phyloP scores from a whole-genome alignment of 1,284 basidiomycete genomes.

The Ustilago cynodontis region DNA sequence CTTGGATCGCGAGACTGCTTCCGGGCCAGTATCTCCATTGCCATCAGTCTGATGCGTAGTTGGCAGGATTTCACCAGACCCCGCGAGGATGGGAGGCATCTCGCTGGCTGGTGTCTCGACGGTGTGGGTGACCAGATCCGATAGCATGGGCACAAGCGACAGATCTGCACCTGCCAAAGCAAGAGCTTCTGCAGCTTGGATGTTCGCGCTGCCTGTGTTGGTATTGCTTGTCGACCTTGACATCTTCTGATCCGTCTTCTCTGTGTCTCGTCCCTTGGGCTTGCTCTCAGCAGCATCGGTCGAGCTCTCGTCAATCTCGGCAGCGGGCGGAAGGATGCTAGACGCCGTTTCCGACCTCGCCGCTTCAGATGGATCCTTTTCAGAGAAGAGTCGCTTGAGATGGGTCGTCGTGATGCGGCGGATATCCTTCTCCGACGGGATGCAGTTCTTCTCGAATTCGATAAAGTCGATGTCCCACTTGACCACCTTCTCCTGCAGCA shows the following conservation, averaged over 20 bases:
- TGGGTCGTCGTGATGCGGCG: conserved; percentile 69
- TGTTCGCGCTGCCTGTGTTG: conserved; percentile 2
- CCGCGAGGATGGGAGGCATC: conserved; percentile 21
- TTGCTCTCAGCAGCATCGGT: conserved; percentile 36
- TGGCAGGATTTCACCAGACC: conserved; percentile 6
- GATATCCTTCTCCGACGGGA: conserved; percentile 72
- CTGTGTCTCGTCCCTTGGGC: conserved; percentile 12
- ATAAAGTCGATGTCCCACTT: conserved; percentile 91
- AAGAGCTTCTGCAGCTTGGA: conserved; percentile 34
- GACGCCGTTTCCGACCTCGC: conserved; percentile 24
- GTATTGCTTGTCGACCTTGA: conserved; percentile 16
- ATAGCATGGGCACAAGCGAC: conserved; percentile 37
- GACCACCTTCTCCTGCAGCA: conserved; percentile 93
- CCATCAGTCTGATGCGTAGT: not conserved
- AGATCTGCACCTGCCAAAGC: conserved; percentile 37
- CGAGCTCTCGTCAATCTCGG: conserved; percentile 65
- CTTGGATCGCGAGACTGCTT: conserved; percentile 25
- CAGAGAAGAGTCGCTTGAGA: conserved; percentile 73
- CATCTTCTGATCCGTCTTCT: conserved; percentile 17
- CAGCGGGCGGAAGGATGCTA: conserved; percentile 57
- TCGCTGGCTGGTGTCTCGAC: conserved; percentile 36
- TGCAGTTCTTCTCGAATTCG: conserved; percentile 70
- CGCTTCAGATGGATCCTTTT: conserved; percentile 70
- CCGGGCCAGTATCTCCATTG: conserved; percentile 4
- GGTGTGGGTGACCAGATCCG: conserved; percentile 37